Percentiles rank a stretch among this genome's conserved stretches.
These are phyloP conservation scores for Plantago rigida DNA, from an alignment of 305 asterid species.

Conservation along the genomic window DNA sequence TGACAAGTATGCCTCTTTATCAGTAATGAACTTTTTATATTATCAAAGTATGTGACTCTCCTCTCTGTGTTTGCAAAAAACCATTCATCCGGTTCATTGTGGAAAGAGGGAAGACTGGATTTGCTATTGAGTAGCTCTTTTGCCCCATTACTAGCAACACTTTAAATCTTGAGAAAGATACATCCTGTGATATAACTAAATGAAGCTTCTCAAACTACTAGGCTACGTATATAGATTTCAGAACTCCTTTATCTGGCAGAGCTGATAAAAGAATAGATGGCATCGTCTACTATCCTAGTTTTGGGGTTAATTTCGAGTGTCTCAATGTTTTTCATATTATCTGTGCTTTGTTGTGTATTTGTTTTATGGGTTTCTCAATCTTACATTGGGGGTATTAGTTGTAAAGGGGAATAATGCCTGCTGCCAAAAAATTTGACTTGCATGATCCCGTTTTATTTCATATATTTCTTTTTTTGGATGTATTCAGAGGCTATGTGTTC, in stretches of 20 bases:
- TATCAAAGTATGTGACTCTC: too few species aligned
- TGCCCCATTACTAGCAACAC: background rate
- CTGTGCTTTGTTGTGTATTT: conserved; percentile 7
- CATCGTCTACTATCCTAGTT: too few species aligned
- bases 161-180: conserved; percentile 20
- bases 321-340: conserved; percentile 3
- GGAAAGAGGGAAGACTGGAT: too few species aligned
- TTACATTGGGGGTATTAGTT: background rate
- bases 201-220: conserved; percentile 22
- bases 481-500: background rate
- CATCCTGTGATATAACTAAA: background rate
- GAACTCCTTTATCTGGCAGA: background rate
- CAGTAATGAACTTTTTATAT: conserved; percentile 1
- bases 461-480: background rate
- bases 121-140: conserved; percentile 1
- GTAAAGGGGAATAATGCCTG: conserved; percentile 18
- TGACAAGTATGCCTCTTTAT: conserved; percentile 52
- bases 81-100: too few species aligned
- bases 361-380: conserved; percentile 11
- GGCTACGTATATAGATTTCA: background rate
- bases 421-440: conserved; percentile 15
- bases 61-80: too few species aligned
- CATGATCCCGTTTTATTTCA: background rate
- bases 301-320: background rate
- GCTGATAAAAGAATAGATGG: too few species aligned